Percentiles rank a stretch among this genome's conserved stretches.
Conservation (phyloP, 257 asterid genomes). For the Cruciata laevipes region DNA sequence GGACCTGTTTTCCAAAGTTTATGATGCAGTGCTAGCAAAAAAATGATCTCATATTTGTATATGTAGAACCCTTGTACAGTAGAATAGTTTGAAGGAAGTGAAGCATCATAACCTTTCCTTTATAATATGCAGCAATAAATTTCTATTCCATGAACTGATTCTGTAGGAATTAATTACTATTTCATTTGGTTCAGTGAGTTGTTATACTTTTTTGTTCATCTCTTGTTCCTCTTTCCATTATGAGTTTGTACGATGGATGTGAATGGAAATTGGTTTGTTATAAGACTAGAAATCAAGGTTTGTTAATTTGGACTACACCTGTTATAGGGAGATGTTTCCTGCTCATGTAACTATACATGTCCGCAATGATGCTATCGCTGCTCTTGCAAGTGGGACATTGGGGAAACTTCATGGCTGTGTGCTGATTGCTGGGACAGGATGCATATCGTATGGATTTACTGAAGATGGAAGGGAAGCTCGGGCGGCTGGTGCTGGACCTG, state of each 20-base stretch:
- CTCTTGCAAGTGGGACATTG: constrained; percentile 98
- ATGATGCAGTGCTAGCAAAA: neutral
- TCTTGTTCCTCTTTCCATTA: neutral
- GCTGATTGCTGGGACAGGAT: constrained; percentile 90
- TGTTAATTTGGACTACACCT: constrained; percentile 18
- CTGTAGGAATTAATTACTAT: neutral
- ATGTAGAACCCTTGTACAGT: neutral
- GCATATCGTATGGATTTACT: constrained; percentile 87
- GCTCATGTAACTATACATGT: constrained; percentile 56
- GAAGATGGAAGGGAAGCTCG: constrained; percentile 94
- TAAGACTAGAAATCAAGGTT: constrained; percentile 10
- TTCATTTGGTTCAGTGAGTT: neutral
- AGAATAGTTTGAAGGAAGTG: neutral
- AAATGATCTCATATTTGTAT: neutral
- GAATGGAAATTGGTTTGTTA: neutral
- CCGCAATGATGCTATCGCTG: constrained; percentile 93
- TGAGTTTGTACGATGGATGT: neutral
- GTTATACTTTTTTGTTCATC: neutral
- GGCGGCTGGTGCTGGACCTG: constrained; percentile 97
- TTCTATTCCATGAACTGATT: neutral
- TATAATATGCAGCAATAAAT: neutral
- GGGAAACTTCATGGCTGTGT: constrained; percentile 95
- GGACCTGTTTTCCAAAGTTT: neutral
- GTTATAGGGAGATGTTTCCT: constrained; percentile 63
- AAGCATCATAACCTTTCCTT: neutral